Evolutionary conservation across 495 filamentous ascomycete genomes (phyloP).

Genomic region (Parathielavia appendiculata): DNA sequence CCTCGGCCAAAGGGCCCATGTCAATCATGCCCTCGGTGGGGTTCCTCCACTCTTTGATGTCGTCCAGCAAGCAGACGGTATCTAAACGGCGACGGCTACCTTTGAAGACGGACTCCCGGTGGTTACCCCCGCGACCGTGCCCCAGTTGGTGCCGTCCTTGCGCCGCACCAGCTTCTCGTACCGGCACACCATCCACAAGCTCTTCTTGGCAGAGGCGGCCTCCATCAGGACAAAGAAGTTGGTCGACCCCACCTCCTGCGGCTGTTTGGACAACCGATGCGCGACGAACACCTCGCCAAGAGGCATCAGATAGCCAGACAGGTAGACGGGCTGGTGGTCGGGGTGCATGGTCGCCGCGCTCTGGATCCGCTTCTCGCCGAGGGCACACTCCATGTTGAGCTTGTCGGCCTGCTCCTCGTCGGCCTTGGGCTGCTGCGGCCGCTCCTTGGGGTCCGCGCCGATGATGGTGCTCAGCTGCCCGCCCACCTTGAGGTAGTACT

Average conservation of each 20-base stretch:
- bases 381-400: neutral
- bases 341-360: neutral
- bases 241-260: neutral
- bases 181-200: constrained; percentile 11
- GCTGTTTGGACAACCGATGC: neutral
- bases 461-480: neutral
- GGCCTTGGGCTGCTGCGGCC: neutral
- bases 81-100: neutral
- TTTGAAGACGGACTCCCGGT: neutral
- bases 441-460: neutral
- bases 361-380: neutral
- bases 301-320: neutral
- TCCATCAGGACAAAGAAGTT: constrained; percentile 13
- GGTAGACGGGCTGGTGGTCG: neutral
- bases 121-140: neutral
- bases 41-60: neutral
- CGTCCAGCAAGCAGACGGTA: neutral
- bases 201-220: constrained; percentile 1
- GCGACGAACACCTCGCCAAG: constrained; percentile 13
- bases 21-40: neutral
- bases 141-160: neutral
- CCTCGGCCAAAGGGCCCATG: neutral
- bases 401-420: neutral
- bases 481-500: constrained; percentile 7
- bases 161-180: neutral